phyloP scores from a whole-genome alignment of 1,139 yeast species.

The Candida buenavistaensis region DNA sequence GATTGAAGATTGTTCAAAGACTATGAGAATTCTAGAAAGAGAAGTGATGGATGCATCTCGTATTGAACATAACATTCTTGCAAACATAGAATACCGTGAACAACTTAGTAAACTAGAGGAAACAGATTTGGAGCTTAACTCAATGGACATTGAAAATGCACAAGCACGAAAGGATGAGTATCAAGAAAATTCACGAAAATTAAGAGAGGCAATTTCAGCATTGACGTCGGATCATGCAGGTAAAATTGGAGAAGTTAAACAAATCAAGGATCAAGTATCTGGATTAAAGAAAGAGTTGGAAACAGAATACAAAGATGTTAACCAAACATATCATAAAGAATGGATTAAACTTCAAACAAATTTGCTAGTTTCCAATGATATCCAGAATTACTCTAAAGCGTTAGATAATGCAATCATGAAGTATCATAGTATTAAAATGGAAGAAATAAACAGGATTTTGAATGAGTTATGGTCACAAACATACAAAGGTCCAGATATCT shows the following conservation, averaged over 20 bases:
- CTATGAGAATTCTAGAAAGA: slow-evolving; percentile 26
- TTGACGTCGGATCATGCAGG: slow-evolving; percentile 74
- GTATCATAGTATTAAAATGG: slow-evolving; percentile 89
- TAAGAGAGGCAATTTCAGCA: slow-evolving; percentile 56
- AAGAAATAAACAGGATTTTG: slow-evolving; percentile 81
- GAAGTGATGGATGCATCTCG: slow-evolving; percentile 37
- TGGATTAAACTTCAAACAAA: slow-evolving; percentile 79
- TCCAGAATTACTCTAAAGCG: slow-evolving; percentile 79
- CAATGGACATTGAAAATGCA: slow-evolving; percentile 57
- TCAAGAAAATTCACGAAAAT: slow-evolving; percentile 53
- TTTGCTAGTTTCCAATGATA: slow-evolving; percentile 77
- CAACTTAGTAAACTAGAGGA: slow-evolving; percentile 28
- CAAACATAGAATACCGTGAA: slow-evolving; percentile 40
- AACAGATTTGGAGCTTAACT: slow-evolving; percentile 27
- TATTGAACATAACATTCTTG: slow-evolving; percentile 37
- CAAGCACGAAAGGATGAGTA: slow-evolving; percentile 63
- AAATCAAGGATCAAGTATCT: slow-evolving; percentile 70
- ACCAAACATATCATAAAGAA: slow-evolving; percentile 62
- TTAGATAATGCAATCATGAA: slow-evolving; percentile 93
- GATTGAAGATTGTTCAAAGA: slow-evolving; percentile 25
- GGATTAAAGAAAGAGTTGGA: slow-evolving; percentile 57
- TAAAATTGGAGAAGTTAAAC: slow-evolving; percentile 81
- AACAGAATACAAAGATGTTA: slow-evolving; percentile 71
- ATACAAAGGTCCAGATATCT: slow-evolving; percentile 93
- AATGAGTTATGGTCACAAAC: slow-evolving; percentile 94